These are phyloP conservation scores for Suillus subaureus DNA, from an alignment of 768 basidiomycete genomes.

Conservation along the genomic window DNA sequence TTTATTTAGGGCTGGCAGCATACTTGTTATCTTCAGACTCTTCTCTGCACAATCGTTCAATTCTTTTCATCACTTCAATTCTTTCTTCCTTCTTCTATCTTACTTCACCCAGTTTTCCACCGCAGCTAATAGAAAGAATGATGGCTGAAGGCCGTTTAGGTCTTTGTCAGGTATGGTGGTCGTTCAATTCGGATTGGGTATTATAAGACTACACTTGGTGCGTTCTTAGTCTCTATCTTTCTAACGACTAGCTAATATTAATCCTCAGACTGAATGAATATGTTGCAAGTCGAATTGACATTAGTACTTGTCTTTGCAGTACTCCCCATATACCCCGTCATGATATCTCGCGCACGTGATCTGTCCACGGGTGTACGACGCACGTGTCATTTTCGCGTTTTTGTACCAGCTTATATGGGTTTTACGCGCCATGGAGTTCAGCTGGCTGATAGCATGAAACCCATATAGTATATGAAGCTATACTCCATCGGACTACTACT, in stretches of 20 bases:
- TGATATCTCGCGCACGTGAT: constrained; percentile 7
- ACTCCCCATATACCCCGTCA: constrained; percentile 2
- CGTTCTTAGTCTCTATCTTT: background rate
- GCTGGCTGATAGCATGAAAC: background rate
- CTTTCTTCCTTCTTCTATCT: background rate
- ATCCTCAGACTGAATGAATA: background rate
- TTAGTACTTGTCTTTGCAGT: background rate
- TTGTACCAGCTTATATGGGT: background rate
- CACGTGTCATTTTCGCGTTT: constrained; percentile 7
- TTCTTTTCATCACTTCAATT: constrained; percentile 8
- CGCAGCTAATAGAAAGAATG: background rate
- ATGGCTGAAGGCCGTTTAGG: background rate
- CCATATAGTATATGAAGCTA: background rate
- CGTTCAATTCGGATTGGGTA: background rate
- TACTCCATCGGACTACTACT: background rate
- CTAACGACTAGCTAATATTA: background rate
- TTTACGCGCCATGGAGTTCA: background rate
- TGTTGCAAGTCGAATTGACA: background rate
- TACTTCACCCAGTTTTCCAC: background rate
- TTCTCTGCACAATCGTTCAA: constrained; percentile 14
- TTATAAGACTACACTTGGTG: background rate
- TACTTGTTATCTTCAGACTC: constrained; percentile 16
- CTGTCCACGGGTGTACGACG: background rate
- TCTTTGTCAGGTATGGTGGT: background rate
- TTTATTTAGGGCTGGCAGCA: constrained; percentile 42